Evolutionary conservation across 108 stramenopile species (phyloP).

Genomic region (Chaetoceros tenuissimus): DNA sequence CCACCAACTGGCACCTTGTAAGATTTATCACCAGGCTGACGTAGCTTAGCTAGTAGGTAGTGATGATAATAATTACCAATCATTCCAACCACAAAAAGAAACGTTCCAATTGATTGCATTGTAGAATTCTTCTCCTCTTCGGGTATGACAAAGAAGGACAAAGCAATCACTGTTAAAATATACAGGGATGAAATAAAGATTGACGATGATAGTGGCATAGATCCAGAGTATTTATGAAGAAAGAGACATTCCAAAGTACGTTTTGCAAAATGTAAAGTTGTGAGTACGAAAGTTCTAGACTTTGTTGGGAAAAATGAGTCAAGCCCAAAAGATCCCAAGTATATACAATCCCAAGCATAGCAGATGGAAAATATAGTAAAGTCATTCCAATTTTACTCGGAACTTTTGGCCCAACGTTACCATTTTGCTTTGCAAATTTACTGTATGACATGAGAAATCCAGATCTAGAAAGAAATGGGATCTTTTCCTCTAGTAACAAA

Average conservation of each 20-base stretch:
- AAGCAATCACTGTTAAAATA: slow-evolving; percentile 19
- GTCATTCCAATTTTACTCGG: no score
- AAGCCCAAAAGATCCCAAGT: no score
- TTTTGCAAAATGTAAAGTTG: slow-evolving; percentile 49
- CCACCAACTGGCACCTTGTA: slow-evolving; percentile 48
- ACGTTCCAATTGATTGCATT: slow-evolving; percentile 5
- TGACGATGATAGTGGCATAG: slow-evolving; percentile 19
- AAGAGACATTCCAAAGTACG: slow-evolving; percentile 41
- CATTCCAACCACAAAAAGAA: slow-evolving; percentile 34
- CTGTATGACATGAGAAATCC: no score
- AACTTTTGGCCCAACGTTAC: no score
- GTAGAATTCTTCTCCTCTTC: no score
- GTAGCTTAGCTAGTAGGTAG: slow-evolving; percentile 38
- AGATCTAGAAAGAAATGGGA: no score
- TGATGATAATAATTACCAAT: slow-evolving; percentile 66
- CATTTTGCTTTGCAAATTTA: no score
- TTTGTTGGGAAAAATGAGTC: no score
- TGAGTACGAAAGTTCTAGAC: no score
- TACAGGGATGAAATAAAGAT: slow-evolving; percentile 32
- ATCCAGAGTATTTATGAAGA: slow-evolving; percentile 55
- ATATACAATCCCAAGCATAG: no score
- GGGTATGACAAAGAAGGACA: slow-evolving; percentile 13
- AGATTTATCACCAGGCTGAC: slow-evolving; percentile 12
- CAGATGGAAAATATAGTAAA: no score
- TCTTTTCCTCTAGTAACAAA: no score